Evolutionary conservation across 768 basidiomycete genomes (phyloP), one percentile per base, ranked within the genome.

Genomic region (Termitomyces heimii): DNA sequence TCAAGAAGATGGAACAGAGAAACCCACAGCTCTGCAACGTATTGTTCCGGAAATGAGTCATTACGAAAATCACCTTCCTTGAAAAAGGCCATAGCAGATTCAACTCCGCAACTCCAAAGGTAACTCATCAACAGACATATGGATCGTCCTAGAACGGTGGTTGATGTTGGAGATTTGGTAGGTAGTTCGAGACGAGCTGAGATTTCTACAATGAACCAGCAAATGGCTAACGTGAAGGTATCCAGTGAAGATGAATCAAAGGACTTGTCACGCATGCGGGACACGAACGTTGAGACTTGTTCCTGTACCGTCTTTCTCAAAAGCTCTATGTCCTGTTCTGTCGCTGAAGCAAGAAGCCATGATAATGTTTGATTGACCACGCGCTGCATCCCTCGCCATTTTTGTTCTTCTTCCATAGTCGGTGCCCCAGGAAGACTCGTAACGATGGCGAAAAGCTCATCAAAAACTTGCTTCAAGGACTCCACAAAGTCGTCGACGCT

Each of bases 11-110:
- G 83, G 35, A 89, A 75, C 22, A 93, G 64, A 37, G 81, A 82
- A 48, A 92, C 75, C 94, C 94, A 96, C 18, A 88, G 61, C 63
- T 92, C 87, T 2, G 82, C 76, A 0, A 78, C 74, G 43, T 73
- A 75, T 60, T 78, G 72, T 13, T 73, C 60, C 44, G 79, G 60
- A 37, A 70, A 66, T 31, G 72, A 67, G 24, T 70, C 71, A 60
- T 78, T 75, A 4, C 77, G 61, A 12, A 65, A 60, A 16, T 68
- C 62, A 10, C 68, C 68, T 54, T 73, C 71, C 37, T 63, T 48
- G 26, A 87, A 64, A 0, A 72, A 66, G 10, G 68, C 60, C 59
- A 84, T 72, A 0, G 78, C 73, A 7, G 71, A 64, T 35, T 80
- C 75, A 46, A 89, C 65, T 22, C 84, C 86, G 51, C 77, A 72